A percentile compares a stretch with the other conserved stretches of the same genome.
Conservation (phyloP, 495 filamentous ascomycete species). For the Ramalina peruviana region DNA sequence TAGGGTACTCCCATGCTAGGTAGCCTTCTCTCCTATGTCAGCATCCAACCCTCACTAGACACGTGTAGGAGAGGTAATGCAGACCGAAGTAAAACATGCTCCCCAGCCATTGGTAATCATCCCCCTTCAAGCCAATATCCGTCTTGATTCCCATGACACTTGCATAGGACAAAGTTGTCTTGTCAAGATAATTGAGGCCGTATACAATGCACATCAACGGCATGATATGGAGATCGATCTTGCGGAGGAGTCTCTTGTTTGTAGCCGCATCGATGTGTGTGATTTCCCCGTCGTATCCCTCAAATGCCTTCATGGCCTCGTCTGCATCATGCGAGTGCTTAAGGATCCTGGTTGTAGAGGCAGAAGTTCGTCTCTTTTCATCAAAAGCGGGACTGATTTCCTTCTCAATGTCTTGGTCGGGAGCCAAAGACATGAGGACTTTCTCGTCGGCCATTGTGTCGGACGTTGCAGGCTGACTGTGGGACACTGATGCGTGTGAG, state of each 20-base stretch:
- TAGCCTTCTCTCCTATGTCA: conserved; percentile 28
- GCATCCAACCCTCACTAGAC: not conserved
- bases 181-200: conserved; percentile 51
- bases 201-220: conserved; percentile 45
- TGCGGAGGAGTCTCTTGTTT: conserved; percentile 38
- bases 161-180: conserved; percentile 50
- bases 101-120: conserved; percentile 40
- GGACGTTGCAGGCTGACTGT: not conserved
- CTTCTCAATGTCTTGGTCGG: conserved; percentile 1
- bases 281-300: conserved; percentile 29
- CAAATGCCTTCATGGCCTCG: conserved; percentile 45
- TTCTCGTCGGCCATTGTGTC: conserved; percentile 10
- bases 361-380: not conserved
- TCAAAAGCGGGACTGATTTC: not conserved
- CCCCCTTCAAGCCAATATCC: conserved; percentile 28
- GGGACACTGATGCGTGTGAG: too few relatives aligned
- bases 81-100: conserved; percentile 50
- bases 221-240: conserved; percentile 50
- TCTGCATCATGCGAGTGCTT: conserved; percentile 27
- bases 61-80: not conserved
- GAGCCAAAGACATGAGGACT: not conserved
- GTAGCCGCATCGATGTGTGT: conserved; percentile 41
- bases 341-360: not conserved
- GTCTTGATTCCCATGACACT: conserved; percentile 46
- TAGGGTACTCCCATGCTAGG: conserved; percentile 51